These are phyloP conservation scores for Ophiocordyceps polyrhachis-furcata DNA, from an alignment of 2,329 filamentous ascomycete species.

Conservation along the genomic window DNA sequence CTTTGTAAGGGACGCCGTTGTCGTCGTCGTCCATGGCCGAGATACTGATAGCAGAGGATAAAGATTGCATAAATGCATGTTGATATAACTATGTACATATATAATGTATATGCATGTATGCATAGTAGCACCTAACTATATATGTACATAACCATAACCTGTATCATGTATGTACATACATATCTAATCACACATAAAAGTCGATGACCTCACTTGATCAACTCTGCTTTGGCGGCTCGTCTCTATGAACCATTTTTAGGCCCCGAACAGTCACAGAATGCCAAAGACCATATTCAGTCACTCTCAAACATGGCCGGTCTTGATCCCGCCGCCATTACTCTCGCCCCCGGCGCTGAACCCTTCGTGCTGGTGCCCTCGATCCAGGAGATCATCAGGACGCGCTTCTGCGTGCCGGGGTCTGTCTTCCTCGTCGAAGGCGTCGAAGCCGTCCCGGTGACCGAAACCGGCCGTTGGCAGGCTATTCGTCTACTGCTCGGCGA, in stretches of 20 bases:
- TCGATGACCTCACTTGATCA: too few relatives aligned
- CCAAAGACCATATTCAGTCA: too few relatives aligned
- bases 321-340: constrained; percentile 11
- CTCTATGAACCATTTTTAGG: too few relatives aligned
- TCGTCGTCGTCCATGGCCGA: constrained; percentile 15
- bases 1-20: constrained; percentile 22
- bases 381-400: constrained; percentile 27
- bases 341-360: constrained; percentile 6
- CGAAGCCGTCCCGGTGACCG: constrained; percentile 17
- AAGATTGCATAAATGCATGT: constrained; percentile 11
- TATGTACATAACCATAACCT: too few relatives aligned
- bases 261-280: not conserved
- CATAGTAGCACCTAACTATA: not conserved
- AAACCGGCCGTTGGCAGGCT: constrained; percentile 20
- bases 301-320: constrained; percentile 12
- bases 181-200: too few relatives aligned
- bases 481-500: constrained; percentile 32
- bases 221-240: too few relatives aligned
- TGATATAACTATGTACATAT: not conserved
- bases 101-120: not conserved
- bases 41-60: constrained; percentile 1
- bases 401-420: constrained; percentile 26
- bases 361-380: constrained; percentile 22
- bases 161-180: too few relatives aligned
- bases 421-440: constrained; percentile 31